A percentile compares a stretch with the other conserved stretches of the same genome.
Evolutionary conservation across 257 asterid genomes (phyloP).

Genomic region (Misopates orontium): DNA sequence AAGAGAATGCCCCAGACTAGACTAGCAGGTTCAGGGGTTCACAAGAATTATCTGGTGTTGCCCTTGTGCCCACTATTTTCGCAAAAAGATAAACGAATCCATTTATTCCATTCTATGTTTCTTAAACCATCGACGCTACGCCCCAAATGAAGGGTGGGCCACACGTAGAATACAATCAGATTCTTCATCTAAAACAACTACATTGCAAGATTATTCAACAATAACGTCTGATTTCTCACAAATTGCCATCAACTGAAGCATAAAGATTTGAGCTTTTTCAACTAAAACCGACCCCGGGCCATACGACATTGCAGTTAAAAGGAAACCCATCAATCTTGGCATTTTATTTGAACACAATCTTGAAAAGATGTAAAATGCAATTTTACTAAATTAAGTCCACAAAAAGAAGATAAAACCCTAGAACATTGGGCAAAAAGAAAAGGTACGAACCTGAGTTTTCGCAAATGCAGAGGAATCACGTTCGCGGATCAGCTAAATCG

Average conservation of each 20-base stretch:
- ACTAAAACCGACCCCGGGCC: background rate
- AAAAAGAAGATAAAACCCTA: constrained; percentile 29
- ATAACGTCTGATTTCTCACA: background rate
- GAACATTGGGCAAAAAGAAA: constrained; percentile 18
- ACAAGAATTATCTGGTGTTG: background rate
- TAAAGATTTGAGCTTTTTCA: background rate
- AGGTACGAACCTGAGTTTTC: constrained; percentile 33
- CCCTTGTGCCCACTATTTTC: background rate
- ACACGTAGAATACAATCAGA: constrained; percentile 24
- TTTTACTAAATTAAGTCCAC: background rate
- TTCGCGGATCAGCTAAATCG: constrained; percentile 25
- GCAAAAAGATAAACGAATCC: background rate
- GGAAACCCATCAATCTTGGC: constrained; percentile 1
- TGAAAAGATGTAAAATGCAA: background rate
- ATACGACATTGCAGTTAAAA: background rate
- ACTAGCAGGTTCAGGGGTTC: no score
- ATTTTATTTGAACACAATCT: background rate
- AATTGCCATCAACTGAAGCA: constrained; percentile 17
- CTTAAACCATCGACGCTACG: background rate
- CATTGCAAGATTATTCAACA: constrained; percentile 8
- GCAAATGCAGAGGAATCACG: constrained; percentile 27
- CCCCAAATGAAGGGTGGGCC: no score
- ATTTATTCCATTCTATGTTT: no score
- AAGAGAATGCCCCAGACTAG: no score
- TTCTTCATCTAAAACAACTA: constrained; percentile 20